A percentile compares a stretch with the other conserved stretches of the same genome.
Conservation (phyloP, 2,329 filamentous ascomycete species). For the Neofusicoccum parvum region DNA sequence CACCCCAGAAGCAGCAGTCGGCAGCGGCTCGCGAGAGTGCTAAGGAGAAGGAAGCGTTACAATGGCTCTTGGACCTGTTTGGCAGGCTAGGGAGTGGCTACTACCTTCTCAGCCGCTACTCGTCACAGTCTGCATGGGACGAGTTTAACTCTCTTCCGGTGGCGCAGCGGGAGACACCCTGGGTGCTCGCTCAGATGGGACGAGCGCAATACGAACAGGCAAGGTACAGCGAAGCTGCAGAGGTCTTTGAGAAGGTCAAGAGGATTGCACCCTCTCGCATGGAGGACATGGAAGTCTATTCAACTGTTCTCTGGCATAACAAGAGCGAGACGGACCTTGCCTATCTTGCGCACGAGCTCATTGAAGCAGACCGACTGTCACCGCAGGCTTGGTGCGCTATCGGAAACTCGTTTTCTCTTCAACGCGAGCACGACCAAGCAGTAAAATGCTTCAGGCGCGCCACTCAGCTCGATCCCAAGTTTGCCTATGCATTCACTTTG, state of each 20-base stretch:
- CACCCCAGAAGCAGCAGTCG: slow-evolving; percentile 27
- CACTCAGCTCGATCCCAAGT: slow-evolving; percentile 84
- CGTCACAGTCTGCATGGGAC: slow-evolving; percentile 75
- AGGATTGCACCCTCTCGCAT: slow-evolving; percentile 78
- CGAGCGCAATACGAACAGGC: slow-evolving; percentile 90
- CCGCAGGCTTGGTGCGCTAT: slow-evolving; percentile 96
- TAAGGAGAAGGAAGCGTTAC: slow-evolving; percentile 72
- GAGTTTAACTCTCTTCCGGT: slow-evolving; percentile 71
- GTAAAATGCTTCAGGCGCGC: slow-evolving; percentile 92
- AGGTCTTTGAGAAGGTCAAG: slow-evolving; percentile 78
- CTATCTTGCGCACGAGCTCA: slow-evolving; percentile 85
- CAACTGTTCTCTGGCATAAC: slow-evolving; percentile 97
- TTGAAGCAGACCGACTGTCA: slow-evolving; percentile 83
- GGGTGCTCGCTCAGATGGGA: slow-evolving; percentile 88
- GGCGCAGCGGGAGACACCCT: slow-evolving; percentile 84
- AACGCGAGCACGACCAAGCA: slow-evolving; percentile 91
- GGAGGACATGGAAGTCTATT: slow-evolving; percentile 97
- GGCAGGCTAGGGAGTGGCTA: slow-evolving; percentile 81
- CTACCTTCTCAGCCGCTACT: slow-evolving; percentile 75
- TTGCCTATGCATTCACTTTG: slow-evolving; percentile 93
- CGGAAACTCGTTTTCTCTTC: slow-evolving; percentile 91
- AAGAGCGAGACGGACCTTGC: slow-evolving; percentile 90
- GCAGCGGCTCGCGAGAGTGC: slow-evolving; percentile 37
- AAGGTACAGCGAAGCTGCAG: slow-evolving; percentile 82
- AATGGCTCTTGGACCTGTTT: slow-evolving; percentile 76